A percentile compares a stretch with the other conserved stretches of the same genome.
phyloP scores from a whole-genome alignment of 1,139 yeast species.

The Insectozyma bohioensis region DNA sequence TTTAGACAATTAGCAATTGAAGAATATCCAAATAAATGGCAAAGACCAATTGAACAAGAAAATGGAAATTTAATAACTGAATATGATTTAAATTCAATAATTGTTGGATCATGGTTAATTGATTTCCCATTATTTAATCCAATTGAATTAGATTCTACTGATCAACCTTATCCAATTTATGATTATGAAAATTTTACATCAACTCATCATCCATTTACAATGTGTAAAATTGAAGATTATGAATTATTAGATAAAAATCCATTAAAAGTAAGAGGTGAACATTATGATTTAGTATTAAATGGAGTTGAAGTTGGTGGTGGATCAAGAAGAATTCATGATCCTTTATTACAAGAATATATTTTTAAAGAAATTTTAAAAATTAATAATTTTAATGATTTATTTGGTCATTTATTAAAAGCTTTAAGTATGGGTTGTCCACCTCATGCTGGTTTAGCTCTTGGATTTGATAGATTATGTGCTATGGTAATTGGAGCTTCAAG shows the following conservation, averaged over 20 bases:
- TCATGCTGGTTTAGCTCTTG: slow-evolving; percentile 95
- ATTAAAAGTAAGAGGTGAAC: slow-evolving; percentile 78
- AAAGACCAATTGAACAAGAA: slow-evolving; percentile 33
- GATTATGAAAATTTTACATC: slow-evolving; percentile 51
- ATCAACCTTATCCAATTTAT: slow-evolving; percentile 59
- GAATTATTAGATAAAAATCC: slow-evolving; percentile 55
- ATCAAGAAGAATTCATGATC: slow-evolving; percentile 89
- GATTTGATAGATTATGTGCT: slow-evolving; percentile 91
- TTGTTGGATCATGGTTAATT: slow-evolving; percentile 82
- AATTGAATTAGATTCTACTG: slow-evolving; percentile 34
- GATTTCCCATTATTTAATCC: slow-evolving; percentile 93
- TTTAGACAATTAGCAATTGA: slow-evolving; percentile 73
- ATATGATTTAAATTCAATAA: slow-evolving; percentile 27
- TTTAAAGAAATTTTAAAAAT: slow-evolving; percentile 58
- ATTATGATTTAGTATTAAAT: slow-evolving; percentile 88
- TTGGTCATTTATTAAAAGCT: slow-evolving; percentile 84
- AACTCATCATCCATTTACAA: slow-evolving; percentile 96
- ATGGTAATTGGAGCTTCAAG: slow-evolving; percentile 75
- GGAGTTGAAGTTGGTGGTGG: slow-evolving; percentile 99
- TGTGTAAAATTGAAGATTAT: slow-evolving; percentile 76
- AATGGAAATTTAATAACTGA: slow-evolving; percentile 17
- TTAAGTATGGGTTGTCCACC: slow-evolving; percentile 95
- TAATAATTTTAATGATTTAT: slow-evolving; percentile 57
- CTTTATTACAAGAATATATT: slow-evolving; percentile 69
- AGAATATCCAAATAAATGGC: slow-evolving; percentile 52